Evolutionary conservation across 225 moss, liverwort and hornwort species (phyloP), one percentile per base, ranked within the genome.

Genomic region (Pseudoscleropodium purum): DNA sequence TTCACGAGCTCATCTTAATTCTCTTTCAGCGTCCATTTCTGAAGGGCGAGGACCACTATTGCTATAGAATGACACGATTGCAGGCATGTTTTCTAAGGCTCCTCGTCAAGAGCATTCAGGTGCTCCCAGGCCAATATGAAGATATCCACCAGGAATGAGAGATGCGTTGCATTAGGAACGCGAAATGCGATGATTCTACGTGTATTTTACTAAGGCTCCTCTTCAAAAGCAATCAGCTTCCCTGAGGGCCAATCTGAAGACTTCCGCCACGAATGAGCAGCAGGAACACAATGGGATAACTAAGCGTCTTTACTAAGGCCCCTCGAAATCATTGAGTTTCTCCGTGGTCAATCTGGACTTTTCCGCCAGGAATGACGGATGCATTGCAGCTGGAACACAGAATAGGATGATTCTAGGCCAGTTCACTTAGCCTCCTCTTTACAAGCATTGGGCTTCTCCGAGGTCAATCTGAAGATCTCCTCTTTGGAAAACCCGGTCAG

Each of bases 401-500:
- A 82, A 75, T 18, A 51, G 18, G 51, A 25, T 47, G 51, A 47
- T 13, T 37, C 52, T 49, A 51, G 36, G 37, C 49, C 25, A 34
- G 36, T 17, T 39, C 66, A n/a, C 74, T 41, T 41, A 41, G n/a
- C 10, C 52, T 80, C 67, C 49, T 85, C 54, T 29, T 86, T 83
- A 62, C 57, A 11, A 29, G 81, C 65, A 39, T 74, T 45, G 19
- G 89, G 86, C 79, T 91, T 95, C 65, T 94, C 92, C 33, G 92
- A 75, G 62, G 96, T 94, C 39, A 95, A 85, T 67, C 94, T 92
- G 72, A 93, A 90, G 75, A 97, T 92, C 57, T 97, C 95, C 43
- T 95, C 93, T 72, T 91, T 86, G 33, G 92, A 91, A 70, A 93
- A 90, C 23, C 99, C 97, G 8, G 97, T 99, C 9, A 95, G 83